Percentiles rank a stretch among this genome's conserved stretches.
These are phyloP conservation scores for Actinomucor elegans DNA, from an alignment of 371 early-diverging fungal genomes.

Conservation along the genomic window DNA sequence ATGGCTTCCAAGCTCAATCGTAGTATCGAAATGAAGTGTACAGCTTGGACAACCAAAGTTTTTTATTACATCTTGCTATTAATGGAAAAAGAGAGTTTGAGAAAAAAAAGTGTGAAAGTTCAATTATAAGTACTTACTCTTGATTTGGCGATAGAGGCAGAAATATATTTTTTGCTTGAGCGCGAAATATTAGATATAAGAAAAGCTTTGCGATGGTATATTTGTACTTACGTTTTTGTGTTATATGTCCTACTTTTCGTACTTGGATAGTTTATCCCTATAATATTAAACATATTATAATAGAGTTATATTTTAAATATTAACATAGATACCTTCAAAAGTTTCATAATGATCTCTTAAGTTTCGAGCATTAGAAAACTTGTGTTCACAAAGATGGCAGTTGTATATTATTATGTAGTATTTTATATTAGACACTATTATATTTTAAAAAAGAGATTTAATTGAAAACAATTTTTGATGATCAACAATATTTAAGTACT, in stretches of 20 bases:
- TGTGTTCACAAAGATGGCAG: conserved; percentile 16
- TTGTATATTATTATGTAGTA: conserved; percentile 12
- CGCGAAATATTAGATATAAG: conserved; percentile 4
- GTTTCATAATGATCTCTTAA: conserved; percentile 15
- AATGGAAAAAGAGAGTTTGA: conserved; percentile 8
- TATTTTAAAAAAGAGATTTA: no score
- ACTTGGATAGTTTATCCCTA: conserved; percentile 10
- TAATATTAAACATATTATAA: conserved; percentile 15
- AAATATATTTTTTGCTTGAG: conserved; percentile 13
- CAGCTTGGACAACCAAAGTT: conserved; percentile 18
- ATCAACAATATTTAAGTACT: no score
- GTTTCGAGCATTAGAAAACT: conserved; percentile 19
- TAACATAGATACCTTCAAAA: conserved; percentile 11
- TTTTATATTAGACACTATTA: conserved; percentile 16
- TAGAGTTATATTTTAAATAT: conserved; percentile 17
- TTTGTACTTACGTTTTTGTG: conserved; percentile 7
- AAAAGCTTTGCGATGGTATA: conserved; percentile 4
- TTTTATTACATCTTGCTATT: conserved; percentile 15
- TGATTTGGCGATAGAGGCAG: conserved; percentile 10
- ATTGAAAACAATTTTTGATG: no score
- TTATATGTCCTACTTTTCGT: conserved; percentile 9
- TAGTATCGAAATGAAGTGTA: conserved; percentile 14
- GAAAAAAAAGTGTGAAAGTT: conserved; percentile 5
- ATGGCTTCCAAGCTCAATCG: conserved; percentile 13
- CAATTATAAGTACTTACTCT: conserved; percentile 14